These are phyloP conservation scores for Ascochyta rabiei DNA, from an alignment of 2,329 filamentous ascomycete genomes.

Conservation along the genomic window DNA sequence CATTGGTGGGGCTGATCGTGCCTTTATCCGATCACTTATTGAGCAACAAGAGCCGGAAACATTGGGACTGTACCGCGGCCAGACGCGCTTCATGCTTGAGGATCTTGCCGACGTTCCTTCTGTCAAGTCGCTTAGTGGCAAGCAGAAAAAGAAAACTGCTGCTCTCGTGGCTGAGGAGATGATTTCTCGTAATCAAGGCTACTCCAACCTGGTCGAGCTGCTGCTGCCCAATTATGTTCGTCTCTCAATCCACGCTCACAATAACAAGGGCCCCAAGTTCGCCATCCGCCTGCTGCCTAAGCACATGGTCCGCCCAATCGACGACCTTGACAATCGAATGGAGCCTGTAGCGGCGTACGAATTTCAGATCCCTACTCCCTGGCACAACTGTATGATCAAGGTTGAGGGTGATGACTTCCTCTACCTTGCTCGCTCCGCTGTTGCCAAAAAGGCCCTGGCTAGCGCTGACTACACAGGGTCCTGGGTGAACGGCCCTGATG, in stretches of 20 bases:
- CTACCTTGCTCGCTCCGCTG: conserved; percentile 35
- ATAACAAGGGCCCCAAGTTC: conserved; percentile 52
- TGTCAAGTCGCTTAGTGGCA: conserved; percentile 33
- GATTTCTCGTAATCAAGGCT: conserved; percentile 54
- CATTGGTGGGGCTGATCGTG: conserved; percentile 32
- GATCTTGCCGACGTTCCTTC: conserved; percentile 38
- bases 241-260: conserved; percentile 57
- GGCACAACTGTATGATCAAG: conserved; percentile 53
- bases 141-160: conserved; percentile 46
- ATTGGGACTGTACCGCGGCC: conserved; percentile 44
- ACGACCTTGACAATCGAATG: conserved; percentile 38
- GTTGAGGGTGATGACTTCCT: conserved; percentile 38
- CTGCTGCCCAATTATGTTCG: conserved; percentile 55
- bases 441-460: conserved; percentile 32
- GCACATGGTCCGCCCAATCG: conserved; percentile 39
- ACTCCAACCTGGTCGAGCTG: conserved; percentile 56
- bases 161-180: conserved; percentile 46
- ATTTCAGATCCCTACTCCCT: conserved; percentile 51
- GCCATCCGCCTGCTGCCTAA: conserved; percentile 50
- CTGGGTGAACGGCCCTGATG: conserved; percentile 35
- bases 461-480: conserved; percentile 29
- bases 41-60: conserved; percentile 35
- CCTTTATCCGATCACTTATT: conserved; percentile 37
- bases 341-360: conserved; percentile 36
- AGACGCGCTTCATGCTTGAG: conserved; percentile 48